Percentiles rank a stretch among this genome's conserved stretches.
These are phyloP conservation scores for Cladobotryum mycophilum DNA, from an alignment of 2,329 filamentous ascomycete genomes.

Conservation along the genomic window DNA sequence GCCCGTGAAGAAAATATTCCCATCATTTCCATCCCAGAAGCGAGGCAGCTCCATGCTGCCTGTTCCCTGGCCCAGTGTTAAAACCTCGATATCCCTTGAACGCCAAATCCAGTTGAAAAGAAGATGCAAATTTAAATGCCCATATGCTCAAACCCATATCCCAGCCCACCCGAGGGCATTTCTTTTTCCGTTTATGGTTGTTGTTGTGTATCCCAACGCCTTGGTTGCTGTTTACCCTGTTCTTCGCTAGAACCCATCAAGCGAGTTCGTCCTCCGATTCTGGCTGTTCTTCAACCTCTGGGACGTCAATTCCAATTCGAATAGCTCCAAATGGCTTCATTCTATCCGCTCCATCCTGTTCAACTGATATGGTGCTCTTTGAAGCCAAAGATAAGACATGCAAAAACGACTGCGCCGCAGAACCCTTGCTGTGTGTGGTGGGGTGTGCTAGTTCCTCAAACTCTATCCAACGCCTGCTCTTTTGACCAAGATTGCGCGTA, in stretches of 20 bases:
- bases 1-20: neutral
- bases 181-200: no score
- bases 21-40: neutral
- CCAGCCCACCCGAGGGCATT: no score
- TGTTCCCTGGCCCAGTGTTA: no score
- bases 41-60: no score
- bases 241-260: neutral
- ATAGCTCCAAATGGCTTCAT: slow-evolving; percentile 41
- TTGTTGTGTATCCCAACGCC: no score
- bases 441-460: slow-evolving; percentile 68
- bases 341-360: slow-evolving; percentile 45
- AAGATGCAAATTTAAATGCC: neutral
- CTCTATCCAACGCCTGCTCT: slow-evolving; percentile 42
- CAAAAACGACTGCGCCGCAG: slow-evolving; percentile 70
- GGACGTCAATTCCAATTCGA: slow-evolving; percentile 34
- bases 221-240: neutral
- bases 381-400: slow-evolving; percentile 67
- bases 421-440: slow-evolving; percentile 44
- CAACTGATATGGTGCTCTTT: slow-evolving; percentile 55
- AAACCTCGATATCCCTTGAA: neutral
- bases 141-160: neutral
- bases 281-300: slow-evolving; percentile 8
- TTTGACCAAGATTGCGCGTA: slow-evolving; percentile 25
- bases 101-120: neutral
- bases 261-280: slow-evolving; percentile 11